Base-by-base conservation (phyloP, 441 rosid species). In the Iberis amara region DNA sequence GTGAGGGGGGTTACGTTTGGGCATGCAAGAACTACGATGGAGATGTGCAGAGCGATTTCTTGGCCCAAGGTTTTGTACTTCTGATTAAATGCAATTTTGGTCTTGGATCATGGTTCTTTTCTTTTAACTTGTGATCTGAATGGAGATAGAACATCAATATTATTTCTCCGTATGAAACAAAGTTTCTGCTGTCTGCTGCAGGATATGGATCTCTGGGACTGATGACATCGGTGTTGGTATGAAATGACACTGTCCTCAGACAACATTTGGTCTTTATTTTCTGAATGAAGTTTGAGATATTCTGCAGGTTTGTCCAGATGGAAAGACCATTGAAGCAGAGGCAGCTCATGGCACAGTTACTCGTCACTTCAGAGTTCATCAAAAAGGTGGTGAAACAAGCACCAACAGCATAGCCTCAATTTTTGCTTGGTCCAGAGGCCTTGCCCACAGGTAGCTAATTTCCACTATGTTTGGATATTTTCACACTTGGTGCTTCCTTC, bases 1-100 rank as follows among this genome's bases (percentile, higher is more conserved):
- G 89, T 26, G 94, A 86, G 30, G 89, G 97, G 35, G 94, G 89
- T 51, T 90, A 82, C 54, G 96, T 86, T 24, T 90, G 94, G 97
- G 97, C 97, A n/a, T 86, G 97, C 79, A 89, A 89, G 70, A 89
- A 86, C 66, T 89, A 89, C 62, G 97, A 89, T 70, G 97, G 97
- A 32, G 97, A 89, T 73, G 95, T 89, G 47, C 95, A 89, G 74
- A 89, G 96, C 73, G 97, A 89, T 73, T 86, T 86, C 78, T 71
- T 90, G 63, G 95, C 97, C 70, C 95, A 90, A 90, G 95, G 98
- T 87, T 59, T 66, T 50, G 35, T 18, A 9, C 31, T 37, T 44
- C 6, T 24, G 11, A 15, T 13, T 6, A n/a, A n/a, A 18, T 32
- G 28, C 33, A 52, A 11, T 45, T 59, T 33, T 38, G 28, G 53